A percentile compares a stretch with the other conserved stretches of the same genome.
These are phyloP conservation scores for Blepharisma japonicum DNA, from an alignment of 73 alveolate genomes.

Conservation along the genomic window DNA sequence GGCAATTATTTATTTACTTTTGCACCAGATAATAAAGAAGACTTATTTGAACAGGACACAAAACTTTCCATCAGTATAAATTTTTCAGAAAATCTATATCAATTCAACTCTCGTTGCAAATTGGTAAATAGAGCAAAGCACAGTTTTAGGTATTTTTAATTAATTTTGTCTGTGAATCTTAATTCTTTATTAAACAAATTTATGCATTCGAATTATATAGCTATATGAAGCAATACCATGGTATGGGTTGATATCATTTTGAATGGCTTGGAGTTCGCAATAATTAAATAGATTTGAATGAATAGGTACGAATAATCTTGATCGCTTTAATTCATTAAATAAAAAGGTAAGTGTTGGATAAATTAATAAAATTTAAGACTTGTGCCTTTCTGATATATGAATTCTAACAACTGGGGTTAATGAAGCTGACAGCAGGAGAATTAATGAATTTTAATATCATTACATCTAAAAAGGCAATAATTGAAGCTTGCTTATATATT, in stretches of 20 bases:
- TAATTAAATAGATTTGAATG: neutral
- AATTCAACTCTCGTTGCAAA: neutral
- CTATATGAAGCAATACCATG: neutral
- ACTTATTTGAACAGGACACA: neutral
- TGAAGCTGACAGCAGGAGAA: conserved; percentile 6
- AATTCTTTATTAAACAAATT: neutral
- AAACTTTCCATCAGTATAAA: neutral
- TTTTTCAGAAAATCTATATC: neutral
- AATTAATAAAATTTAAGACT: conserved; percentile 26
- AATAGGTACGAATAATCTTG: neutral
- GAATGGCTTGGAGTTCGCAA: conserved; percentile 4
- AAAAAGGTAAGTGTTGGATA: neutral
- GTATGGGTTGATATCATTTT: neutral
- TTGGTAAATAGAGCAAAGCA: neutral
- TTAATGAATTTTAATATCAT: neutral
- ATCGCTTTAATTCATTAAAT: neutral
- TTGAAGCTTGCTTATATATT: neutral
- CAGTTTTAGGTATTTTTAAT: neutral
- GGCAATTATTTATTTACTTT: neutral
- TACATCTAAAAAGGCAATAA: conserved; percentile 20
- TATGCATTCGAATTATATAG: neutral
- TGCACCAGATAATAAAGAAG: conserved; percentile 19
- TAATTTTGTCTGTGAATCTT: neutral
- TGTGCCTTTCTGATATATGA: neutral
- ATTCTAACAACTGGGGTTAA: neutral